These are phyloP conservation scores for Verticillium dahliae DNA, from an alignment of 2,329 filamentous ascomycete species.

Conservation along the genomic window DNA sequence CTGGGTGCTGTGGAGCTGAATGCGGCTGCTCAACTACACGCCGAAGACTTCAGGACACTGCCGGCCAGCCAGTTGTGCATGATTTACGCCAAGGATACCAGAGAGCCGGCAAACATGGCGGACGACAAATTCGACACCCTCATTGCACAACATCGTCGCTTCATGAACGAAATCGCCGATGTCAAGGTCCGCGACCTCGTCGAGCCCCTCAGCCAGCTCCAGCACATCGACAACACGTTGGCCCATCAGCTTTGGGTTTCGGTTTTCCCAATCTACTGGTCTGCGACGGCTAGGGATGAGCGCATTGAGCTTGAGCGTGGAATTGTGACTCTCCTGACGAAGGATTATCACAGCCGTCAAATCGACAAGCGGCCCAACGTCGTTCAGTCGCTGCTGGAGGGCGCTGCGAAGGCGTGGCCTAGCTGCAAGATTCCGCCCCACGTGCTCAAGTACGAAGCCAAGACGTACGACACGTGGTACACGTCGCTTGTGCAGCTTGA, in stretches of 20 bases:
- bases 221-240: constrained; percentile 77
- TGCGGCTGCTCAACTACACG: constrained; percentile 67
- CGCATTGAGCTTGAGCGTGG: constrained; percentile 85
- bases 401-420: constrained; percentile 75
- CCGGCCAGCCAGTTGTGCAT: constrained; percentile 68
- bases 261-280: constrained; percentile 92
- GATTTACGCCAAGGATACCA: constrained; percentile 63
- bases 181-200: constrained; percentile 84
- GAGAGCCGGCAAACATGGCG: constrained; percentile 60
- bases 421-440: constrained; percentile 91
- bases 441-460: constrained; percentile 89
- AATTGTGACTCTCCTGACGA: constrained; percentile 82
- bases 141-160: constrained; percentile 72
- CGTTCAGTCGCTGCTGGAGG: constrained; percentile 84
- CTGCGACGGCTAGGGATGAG: constrained; percentile 79
- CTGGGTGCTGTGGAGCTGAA: constrained; percentile 87
- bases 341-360: constrained; percentile 91
- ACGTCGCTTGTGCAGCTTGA: constrained; percentile 88
- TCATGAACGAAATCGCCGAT: constrained; percentile 75
- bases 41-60: constrained; percentile 76
- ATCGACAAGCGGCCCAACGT: constrained; percentile 95
- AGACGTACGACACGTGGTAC: constrained; percentile 96
- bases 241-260: constrained; percentile 87
- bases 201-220: constrained; percentile 84
- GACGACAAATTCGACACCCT: constrained; percentile 80